Evolutionary conservation across 2,329 filamentous ascomycete genomes (phyloP).

Genomic region (Botryotinia calthae): DNA sequence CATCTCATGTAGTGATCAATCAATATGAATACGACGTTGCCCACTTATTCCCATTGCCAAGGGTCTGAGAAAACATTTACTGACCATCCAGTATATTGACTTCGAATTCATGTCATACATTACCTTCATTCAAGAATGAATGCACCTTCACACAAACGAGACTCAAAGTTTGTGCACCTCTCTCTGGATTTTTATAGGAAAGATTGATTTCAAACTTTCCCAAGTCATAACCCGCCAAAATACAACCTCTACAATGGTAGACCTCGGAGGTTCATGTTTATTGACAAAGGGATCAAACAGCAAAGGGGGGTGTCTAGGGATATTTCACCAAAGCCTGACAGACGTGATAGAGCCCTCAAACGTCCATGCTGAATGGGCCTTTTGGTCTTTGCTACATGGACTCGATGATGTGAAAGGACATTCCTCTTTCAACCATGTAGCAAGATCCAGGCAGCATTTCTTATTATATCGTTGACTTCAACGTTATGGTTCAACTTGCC

Average conservation of each 20-base stretch:
- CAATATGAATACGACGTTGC: not conserved
- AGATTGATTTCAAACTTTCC: not conserved
- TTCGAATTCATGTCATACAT: not conserved
- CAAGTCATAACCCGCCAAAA: not conserved
- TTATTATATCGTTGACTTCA: not conserved
- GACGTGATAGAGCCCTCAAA: conserved; percentile 32
- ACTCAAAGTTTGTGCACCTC: not conserved
- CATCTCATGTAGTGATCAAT: not conserved
- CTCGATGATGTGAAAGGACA: not conserved
- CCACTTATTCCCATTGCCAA: not conserved
- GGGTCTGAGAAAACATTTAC: not conserved
- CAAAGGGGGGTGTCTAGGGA: conserved; percentile 62
- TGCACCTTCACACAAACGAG: not conserved
- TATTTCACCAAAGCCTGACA: conserved; percentile 56
- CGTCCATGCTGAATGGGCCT: not conserved
- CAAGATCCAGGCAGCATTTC: not conserved
- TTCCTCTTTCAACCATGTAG: not conserved
- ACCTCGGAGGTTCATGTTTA: not conserved
- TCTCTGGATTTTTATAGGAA: not conserved
- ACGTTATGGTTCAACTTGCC: not conserved
- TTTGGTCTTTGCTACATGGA: not conserved
- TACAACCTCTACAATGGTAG: not conserved
- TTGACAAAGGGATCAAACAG: conserved; percentile 46
- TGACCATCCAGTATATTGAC: not conserved
- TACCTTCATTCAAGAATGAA: not conserved